Evolutionary conservation across 768 basidiomycete genomes (phyloP).

Genomic region (Mycena vulgaris): DNA sequence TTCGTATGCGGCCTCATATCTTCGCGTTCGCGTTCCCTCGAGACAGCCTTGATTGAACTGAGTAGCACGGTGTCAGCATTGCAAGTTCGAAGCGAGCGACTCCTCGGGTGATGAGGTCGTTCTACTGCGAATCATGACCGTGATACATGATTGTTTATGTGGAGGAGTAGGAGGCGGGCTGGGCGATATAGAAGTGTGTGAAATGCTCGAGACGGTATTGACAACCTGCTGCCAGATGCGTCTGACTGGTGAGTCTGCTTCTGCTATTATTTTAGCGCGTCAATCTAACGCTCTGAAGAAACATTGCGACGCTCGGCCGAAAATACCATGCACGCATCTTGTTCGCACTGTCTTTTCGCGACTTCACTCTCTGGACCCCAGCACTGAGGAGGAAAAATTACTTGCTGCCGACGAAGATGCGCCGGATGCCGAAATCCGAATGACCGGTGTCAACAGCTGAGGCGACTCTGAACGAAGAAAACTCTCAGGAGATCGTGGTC

Average conservation of each 20-base stretch:
- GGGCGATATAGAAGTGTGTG: conserved; percentile 96
- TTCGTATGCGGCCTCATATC: conserved; percentile 85
- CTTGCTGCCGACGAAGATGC: conserved; percentile 64
- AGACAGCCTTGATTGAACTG: conserved; percentile 82
- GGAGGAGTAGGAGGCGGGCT: conserved; percentile 77
- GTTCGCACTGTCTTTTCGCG: conserved; percentile 87
- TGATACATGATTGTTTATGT: conserved; percentile 89
- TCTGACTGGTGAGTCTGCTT: conserved; percentile 82
- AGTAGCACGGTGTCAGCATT: conserved; percentile 93
- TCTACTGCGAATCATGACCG: conserved; percentile 89
- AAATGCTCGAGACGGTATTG: conserved; percentile 97
- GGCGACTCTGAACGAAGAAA: conserved; percentile 40
- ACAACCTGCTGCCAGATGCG: conserved; percentile 98
- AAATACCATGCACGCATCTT: conserved; percentile 88
- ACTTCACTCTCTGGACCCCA: conserved; percentile 77
- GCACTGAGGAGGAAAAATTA: conserved; percentile 78
- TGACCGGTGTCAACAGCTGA: conserved; percentile 67
- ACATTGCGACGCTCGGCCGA: conserved; percentile 91
- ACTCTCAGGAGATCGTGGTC: conserved; percentile 40
- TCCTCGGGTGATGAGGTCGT: conserved; percentile 99
- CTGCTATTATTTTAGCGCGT: neutral
- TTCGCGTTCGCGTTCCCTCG: conserved; percentile 67
- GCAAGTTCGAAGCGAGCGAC: conserved; percentile 98
- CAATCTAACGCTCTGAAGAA: conserved; percentile 62
- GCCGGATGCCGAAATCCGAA: conserved; percentile 69